Percentiles rank a stretch among this genome's conserved stretches.
phyloP scores from a whole-genome alignment of 139 green algal species.

The Dunaliella sp. region DNA sequence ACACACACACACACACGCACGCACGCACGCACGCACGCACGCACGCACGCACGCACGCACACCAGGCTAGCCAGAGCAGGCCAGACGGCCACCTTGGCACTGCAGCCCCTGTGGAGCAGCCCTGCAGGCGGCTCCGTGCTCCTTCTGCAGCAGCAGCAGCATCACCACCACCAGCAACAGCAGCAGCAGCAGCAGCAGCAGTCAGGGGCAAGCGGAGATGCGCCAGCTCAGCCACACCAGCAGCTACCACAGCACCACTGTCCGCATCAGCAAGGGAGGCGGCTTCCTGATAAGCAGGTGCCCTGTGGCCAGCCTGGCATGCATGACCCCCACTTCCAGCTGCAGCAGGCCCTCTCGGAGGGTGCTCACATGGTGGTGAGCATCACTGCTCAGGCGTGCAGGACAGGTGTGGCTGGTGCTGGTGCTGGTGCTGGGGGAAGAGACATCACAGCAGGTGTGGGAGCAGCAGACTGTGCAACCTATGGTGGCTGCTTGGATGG shows the following conservation, averaged over 20 bases:
- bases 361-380: neutral
- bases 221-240: neutral
- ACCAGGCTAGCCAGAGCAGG: neutral
- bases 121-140: neutral
- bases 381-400: neutral
- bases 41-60: neutral
- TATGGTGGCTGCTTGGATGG: no score
- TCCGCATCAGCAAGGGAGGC: neutral
- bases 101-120: conserved; percentile 23
- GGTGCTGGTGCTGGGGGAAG: neutral
- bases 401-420: neutral
- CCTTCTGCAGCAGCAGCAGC: neutral
- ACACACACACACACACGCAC: conserved; percentile 1
- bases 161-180: neutral
- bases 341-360: neutral
- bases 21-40: conserved; percentile 6
- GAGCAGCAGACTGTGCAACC: no score
- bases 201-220: neutral
- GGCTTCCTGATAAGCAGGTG: neutral
- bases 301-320: no score
- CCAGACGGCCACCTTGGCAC: conserved; percentile 35
- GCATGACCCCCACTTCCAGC: no score
- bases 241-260: neutral
- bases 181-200: conserved; percentile 7
- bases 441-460: neutral